Evolutionary conservation across 2,329 filamentous ascomycete species (phyloP).

Genomic region (Sarocladium kiliense): DNA sequence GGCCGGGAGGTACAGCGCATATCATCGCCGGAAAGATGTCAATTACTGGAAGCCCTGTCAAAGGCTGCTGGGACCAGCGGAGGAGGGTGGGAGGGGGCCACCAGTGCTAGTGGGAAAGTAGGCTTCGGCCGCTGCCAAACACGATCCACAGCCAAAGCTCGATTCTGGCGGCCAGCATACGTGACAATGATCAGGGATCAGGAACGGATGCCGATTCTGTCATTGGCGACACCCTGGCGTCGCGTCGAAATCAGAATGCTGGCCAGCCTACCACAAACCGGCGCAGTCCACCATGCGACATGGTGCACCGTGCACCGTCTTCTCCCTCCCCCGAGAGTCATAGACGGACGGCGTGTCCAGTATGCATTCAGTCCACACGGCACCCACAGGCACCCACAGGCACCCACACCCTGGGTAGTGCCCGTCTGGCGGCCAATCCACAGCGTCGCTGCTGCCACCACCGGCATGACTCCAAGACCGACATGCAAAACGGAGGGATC

Average conservation of each 20-base stretch:
- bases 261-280: neutral
- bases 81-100: neutral
- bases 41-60: no score
- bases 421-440: conserved; percentile 8
- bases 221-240: neutral
- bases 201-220: conserved; percentile 8
- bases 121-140: conserved; percentile 4
- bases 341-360: neutral
- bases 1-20: neutral
- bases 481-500: conserved; percentile 6
- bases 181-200: conserved; percentile 1
- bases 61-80: neutral
- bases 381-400: neutral
- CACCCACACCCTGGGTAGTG: conserved; percentile 1
- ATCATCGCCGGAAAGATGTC: neutral
- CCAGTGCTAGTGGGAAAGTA: neutral
- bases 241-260: neutral
- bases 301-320: neutral
- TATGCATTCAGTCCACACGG: neutral
- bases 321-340: neutral
- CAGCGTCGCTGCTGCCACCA: neutral
- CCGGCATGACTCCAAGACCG: neutral
- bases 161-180: neutral
- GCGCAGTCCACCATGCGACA: neutral
- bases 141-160: conserved; percentile 9